Evolutionary conservation across 495 filamentous ascomycete genomes (phyloP).

Genomic region (Tuber magnatum): DNA sequence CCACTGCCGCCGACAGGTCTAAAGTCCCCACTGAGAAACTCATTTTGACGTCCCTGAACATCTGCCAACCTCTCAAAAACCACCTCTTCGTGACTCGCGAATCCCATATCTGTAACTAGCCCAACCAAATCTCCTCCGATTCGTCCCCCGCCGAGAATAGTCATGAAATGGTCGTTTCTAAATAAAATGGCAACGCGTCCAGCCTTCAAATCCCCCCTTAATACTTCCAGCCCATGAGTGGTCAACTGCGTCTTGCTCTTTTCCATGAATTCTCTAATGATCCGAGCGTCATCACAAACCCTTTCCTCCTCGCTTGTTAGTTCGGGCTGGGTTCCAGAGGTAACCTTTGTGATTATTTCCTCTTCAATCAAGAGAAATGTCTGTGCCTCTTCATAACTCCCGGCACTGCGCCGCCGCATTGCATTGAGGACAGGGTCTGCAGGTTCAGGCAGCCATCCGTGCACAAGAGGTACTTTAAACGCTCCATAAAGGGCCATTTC

Average conservation of each 20-base stretch:
- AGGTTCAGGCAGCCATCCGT: conserved; percentile 76
- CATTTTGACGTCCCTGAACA: conserved; percentile 71
- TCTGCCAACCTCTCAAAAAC: conserved; percentile 94
- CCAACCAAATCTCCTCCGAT: conserved; percentile 60
- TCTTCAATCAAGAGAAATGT: conserved; percentile 79
- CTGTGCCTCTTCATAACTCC: conserved; percentile 83
- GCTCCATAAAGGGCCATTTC: conserved; percentile 83
- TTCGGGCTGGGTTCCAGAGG: conserved; percentile 47
- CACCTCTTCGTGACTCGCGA: conserved; percentile 77
- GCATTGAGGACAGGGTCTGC: conserved; percentile 54
- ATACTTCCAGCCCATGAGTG: conserved; percentile 63
- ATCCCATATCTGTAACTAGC: conserved; percentile 87
- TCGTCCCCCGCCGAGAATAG: conserved; percentile 58
- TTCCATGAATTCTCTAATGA: conserved; percentile 72
- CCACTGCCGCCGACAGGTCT: conserved; percentile 60
- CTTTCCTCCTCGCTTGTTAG: conserved; percentile 60
- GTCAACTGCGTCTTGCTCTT: conserved; percentile 82
- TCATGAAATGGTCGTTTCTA: conserved; percentile 94
- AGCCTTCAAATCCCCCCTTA: conserved; percentile 56
- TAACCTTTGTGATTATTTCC: conserved; percentile 74
- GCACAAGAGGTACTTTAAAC: conserved; percentile 81
- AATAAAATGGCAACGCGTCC: conserved; percentile 83
- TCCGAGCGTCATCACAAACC: conserved; percentile 67
- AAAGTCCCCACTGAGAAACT: conserved; percentile 88
- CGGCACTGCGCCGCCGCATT: conserved; percentile 63